phyloP scores from a whole-genome alignment of 2,329 filamentous ascomycete genomes.

The Microcyclospora pomicola region DNA sequence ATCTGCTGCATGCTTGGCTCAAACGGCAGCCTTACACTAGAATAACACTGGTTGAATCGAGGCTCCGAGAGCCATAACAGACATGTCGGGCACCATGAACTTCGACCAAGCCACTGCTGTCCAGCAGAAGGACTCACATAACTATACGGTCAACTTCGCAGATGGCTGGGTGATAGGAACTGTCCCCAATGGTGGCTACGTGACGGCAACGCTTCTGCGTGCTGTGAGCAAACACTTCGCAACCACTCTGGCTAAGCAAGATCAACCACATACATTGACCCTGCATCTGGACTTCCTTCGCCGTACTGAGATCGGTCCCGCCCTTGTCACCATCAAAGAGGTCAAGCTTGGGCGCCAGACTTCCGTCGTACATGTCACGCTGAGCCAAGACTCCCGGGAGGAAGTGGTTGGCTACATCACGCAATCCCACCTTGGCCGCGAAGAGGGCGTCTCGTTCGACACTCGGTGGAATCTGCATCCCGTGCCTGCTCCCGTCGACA shows the following conservation, averaged over 20 bases:
- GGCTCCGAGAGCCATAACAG: no score
- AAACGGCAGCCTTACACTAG: no score
- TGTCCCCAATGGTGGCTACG: constrained; percentile 61
- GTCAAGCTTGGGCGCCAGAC: constrained; percentile 51
- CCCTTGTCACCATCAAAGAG: constrained; percentile 45
- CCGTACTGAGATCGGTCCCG: constrained; percentile 45
- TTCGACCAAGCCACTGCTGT: constrained; percentile 30
- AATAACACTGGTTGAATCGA: no score
- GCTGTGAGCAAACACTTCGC: constrained; percentile 46
- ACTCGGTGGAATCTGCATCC: constrained; percentile 42
- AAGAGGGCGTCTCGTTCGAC: constrained; percentile 42
- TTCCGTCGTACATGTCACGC: constrained; percentile 48
- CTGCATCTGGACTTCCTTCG: constrained; percentile 53
- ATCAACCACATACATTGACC: constrained; percentile 49
- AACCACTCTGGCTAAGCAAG: constrained; percentile 42
- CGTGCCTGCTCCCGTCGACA: constrained; percentile 27
- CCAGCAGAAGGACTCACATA: constrained; percentile 38
- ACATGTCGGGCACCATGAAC: no score
- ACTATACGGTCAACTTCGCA: constrained; percentile 42
- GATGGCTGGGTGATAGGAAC: constrained; percentile 51
- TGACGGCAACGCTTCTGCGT: constrained; percentile 48
- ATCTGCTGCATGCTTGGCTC: no score
- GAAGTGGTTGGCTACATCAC: constrained; percentile 52
- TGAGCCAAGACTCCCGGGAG: constrained; percentile 39
- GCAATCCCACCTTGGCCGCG: constrained; percentile 46